Conservation (phyloP, 805 yeast genomes). For the Yamadazyma laniorum region DNA sequence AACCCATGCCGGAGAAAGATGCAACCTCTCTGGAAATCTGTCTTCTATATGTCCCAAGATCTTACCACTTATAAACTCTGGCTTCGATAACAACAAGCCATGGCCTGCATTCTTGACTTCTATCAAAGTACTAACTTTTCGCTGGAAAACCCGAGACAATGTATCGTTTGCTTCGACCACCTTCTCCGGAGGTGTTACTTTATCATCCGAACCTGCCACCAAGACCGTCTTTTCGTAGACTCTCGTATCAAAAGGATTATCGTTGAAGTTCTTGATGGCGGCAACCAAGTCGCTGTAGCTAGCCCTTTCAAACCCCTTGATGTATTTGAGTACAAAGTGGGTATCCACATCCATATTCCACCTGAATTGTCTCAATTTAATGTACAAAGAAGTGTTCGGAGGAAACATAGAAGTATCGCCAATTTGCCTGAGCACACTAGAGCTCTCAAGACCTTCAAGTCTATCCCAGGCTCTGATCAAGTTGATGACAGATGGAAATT, state of each 20-base stretch:
- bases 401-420: conserved; percentile 16
- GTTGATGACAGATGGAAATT: conserved; percentile 49
- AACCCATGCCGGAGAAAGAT: conserved; percentile 71
- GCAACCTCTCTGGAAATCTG: conserved; percentile 45
- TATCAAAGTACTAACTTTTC: conserved; percentile 31
- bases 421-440: conserved; percentile 59
- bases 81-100: conserved; percentile 59
- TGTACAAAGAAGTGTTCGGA: conserved; percentile 23
- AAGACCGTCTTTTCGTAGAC: conserved; percentile 48
- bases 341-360: conserved; percentile 70
- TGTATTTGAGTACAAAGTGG: conserved; percentile 50
- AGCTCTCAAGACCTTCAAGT: conserved; percentile 57
- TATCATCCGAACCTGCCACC: conserved; percentile 58
- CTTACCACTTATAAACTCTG: conserved; percentile 61
- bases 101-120: conserved; percentile 59
- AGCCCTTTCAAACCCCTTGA: conserved; percentile 48
- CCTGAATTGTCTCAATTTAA: conserved; percentile 57
- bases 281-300: conserved; percentile 42
- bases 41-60: conserved; percentile 55
- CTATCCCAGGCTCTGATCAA: conserved; percentile 59
- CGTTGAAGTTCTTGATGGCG: conserved; percentile 36
- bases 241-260: conserved; percentile 28
- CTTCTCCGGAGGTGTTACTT: conserved; percentile 48
- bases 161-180: conserved; percentile 30
- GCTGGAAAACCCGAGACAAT: conserved; percentile 21